Conservation (phyloP, 176 grass and related monocot species). For the Avena eriantha region DNA sequence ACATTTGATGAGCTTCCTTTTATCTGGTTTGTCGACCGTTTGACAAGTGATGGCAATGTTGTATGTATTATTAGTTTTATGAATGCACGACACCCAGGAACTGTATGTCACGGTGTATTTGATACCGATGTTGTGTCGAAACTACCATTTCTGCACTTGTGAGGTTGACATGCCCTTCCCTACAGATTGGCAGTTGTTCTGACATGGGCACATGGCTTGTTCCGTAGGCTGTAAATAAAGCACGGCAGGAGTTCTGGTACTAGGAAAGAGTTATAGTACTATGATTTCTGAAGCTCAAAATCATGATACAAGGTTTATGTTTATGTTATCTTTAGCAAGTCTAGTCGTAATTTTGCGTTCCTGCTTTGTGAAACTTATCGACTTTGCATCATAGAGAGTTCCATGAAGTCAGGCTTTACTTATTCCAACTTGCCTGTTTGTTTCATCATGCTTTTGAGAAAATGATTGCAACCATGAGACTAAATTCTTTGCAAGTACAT, state of each 20-base stretch:
- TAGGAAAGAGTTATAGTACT: background rate
- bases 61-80: background rate
- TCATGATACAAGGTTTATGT: background rate
- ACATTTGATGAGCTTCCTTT: background rate
- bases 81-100: background rate
- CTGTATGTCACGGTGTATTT: background rate
- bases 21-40: background rate
- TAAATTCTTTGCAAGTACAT: background rate
- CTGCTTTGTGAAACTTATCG: background rate
- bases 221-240: background rate
- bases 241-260: background rate
- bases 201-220: background rate
- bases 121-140: background rate
- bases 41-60: background rate
- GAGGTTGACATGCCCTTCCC: conserved; percentile 1
- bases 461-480: background rate
- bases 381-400: background rate
- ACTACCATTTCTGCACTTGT: background rate
- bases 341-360: background rate
- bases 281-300: background rate
- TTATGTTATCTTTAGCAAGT: background rate
- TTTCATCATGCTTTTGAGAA: background rate
- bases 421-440: background rate
- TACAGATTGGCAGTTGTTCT: background rate
- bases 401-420: conserved; percentile 3